These are phyloP conservation scores for Botrytis aclada DNA, from an alignment of 2,329 filamentous ascomycete genomes.

Conservation along the genomic window DNA sequence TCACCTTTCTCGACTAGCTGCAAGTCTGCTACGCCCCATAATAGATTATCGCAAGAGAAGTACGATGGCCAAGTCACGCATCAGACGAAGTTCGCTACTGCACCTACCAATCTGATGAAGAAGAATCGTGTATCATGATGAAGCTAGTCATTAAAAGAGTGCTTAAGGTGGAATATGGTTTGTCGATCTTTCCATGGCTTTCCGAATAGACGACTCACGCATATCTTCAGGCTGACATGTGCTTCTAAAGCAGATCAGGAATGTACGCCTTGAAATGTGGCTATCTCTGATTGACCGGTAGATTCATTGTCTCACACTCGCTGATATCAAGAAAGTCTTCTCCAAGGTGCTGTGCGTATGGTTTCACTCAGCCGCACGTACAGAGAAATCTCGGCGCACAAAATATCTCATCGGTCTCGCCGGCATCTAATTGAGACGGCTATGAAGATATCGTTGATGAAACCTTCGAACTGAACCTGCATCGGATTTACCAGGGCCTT, in stretches of 20 bases:
- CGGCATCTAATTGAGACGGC: background rate
- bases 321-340: background rate
- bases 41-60: slow-evolving; percentile 8
- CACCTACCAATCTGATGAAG: background rate
- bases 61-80: slow-evolving; percentile 7
- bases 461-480: background rate
- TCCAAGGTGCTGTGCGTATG: slow-evolving; percentile 1
- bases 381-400: background rate
- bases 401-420: background rate
- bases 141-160: background rate
- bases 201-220: background rate
- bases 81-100: background rate
- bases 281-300: slow-evolving; percentile 4
- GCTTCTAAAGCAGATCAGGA: background rate
- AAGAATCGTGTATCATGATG: background rate
- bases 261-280: slow-evolving; percentile 12
- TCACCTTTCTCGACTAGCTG: slow-evolving; percentile 8
- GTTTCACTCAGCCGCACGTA: slow-evolving; percentile 9
- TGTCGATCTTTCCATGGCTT: slow-evolving; percentile 9
- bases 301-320: background rate
- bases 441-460: background rate
- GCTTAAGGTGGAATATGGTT: background rate
- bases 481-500: background rate
- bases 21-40: slow-evolving; percentile 4
- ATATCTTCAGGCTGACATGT: slow-evolving; percentile 8